Evolutionary conservation across 305 asterid species (phyloP).

Genomic region (Fraxinus sp.): DNA sequence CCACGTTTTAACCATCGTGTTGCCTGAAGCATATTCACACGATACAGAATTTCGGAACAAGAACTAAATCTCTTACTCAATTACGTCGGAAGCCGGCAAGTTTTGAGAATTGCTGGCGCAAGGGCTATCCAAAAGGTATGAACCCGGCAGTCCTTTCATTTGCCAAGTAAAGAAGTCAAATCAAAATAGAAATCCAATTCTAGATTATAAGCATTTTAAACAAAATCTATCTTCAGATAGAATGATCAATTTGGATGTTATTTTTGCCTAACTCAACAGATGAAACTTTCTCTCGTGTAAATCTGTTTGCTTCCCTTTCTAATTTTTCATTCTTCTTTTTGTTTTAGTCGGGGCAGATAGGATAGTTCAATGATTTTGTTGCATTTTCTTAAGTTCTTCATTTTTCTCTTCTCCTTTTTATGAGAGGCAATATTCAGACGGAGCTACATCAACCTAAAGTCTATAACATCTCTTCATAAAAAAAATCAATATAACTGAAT

Average conservation of each 20-base stretch:
- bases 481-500: background rate
- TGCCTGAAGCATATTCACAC: background rate
- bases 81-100: constrained; percentile 51
- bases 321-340: background rate
- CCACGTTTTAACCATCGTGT: background rate
- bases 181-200: background rate
- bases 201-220: background rate
- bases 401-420: background rate
- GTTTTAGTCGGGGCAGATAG: background rate
- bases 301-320: background rate
- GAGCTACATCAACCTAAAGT: background rate
- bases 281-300: background rate
- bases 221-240: background rate
- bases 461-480: background rate
- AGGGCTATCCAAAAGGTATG: constrained; percentile 57
- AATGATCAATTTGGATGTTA: background rate
- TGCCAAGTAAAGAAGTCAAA: constrained; percentile 19
- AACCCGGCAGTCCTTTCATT: constrained; percentile 45
- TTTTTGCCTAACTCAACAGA: background rate
- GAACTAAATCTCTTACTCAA: constrained; percentile 44
- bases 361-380: background rate
- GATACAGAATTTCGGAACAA: background rate
- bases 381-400: constrained; percentile 7
- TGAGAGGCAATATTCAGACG: background rate
- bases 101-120: constrained; percentile 43